Conservation (phyloP, 73 alveolate species). For the Stentor coeruleus region DNA sequence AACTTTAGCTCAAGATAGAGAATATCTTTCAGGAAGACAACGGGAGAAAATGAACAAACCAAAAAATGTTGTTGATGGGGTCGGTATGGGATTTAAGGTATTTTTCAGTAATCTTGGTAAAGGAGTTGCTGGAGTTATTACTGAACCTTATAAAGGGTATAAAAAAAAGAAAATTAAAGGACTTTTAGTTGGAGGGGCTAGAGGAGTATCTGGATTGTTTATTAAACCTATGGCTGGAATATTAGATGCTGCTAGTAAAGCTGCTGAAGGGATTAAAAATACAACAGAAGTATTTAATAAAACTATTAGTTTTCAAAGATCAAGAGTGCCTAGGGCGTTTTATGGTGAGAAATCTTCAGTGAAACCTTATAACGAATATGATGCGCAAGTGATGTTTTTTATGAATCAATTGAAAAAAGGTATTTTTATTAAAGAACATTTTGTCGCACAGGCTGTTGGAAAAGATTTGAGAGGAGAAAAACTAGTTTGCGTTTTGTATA, state of each 20-base stretch:
- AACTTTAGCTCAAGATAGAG: conserved; percentile 75
- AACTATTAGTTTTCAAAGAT: conserved; percentile 71
- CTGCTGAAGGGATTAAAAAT: conserved; percentile 98
- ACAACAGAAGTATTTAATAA: conserved; percentile 79
- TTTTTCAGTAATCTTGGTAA: conserved; percentile 59
- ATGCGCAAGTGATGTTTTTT: conserved; percentile 30
- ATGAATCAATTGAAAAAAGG: conserved; percentile 17
- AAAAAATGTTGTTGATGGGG: conserved; percentile 94
- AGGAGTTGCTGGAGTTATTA: conserved; percentile 69
- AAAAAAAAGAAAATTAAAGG: conserved; percentile 67
- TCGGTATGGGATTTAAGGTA: conserved; percentile 84
- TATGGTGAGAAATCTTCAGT: conserved; percentile 68
- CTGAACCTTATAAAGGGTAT: conserved; percentile 73
- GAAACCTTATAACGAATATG: conserved; percentile 51
- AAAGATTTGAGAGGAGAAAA: conserved; percentile 23
- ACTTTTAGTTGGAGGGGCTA: conserved; percentile 62
- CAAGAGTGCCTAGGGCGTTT: conserved; percentile 91
- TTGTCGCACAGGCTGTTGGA: conserved; percentile 15
- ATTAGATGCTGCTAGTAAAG: conserved; percentile 90
- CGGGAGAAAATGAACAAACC: conserved; percentile 89
- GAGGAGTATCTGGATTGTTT: conserved; percentile 77
- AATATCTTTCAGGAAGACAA: conserved; percentile 72
- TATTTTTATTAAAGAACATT: neutral
- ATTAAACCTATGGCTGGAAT: conserved; percentile 82
- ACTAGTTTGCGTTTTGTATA: neutral